phyloP scores from a whole-genome alignment of 2,329 filamentous ascomycete species.

The Pestalotiopsis sp. region DNA sequence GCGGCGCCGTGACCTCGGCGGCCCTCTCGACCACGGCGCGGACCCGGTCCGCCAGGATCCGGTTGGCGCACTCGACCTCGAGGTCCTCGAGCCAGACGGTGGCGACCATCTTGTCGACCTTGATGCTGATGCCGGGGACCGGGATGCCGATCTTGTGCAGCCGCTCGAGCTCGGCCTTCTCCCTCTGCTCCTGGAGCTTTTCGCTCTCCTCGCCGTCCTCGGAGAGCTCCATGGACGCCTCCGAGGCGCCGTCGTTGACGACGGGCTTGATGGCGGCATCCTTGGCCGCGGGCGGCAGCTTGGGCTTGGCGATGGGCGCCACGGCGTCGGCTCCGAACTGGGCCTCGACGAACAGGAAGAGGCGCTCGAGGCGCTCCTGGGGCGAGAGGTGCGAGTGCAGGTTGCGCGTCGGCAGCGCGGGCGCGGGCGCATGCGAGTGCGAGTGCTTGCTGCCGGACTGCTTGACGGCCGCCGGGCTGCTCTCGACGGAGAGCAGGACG shows the following conservation, averaged over 20 bases:
- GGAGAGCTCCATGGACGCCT: conserved; percentile 36
- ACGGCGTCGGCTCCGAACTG: conserved; percentile 89
- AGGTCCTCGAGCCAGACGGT: conserved; percentile 90
- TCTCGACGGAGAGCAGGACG: conserved; percentile 88
- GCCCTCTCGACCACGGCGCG: conserved; percentile 87
- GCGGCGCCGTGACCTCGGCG: conserved; percentile 79
- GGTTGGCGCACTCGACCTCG: conserved; percentile 82
- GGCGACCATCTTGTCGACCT: conserved; percentile 83
- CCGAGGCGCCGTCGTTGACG: conserved; percentile 32
- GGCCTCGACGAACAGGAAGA: conserved; percentile 95
- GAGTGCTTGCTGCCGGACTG: conserved; percentile 62
- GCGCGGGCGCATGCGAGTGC: conserved; percentile 42
- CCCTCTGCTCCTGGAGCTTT: conserved; percentile 51
- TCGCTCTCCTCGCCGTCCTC: conserved; percentile 41
- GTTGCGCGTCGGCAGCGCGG: conserved; percentile 54
- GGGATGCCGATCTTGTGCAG: conserved; percentile 84
- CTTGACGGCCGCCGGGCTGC: conserved; percentile 90
- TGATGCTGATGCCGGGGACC: conserved; percentile 84
- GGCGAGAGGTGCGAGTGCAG: conserved; percentile 72
- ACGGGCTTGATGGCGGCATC: conserved; percentile 26
- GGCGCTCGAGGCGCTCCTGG: conserved; percentile 75
- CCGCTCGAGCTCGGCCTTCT: conserved; percentile 69
- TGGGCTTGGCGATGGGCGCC: conserved; percentile 69
- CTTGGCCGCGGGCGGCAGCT: conserved; percentile 45
- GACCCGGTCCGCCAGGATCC: conserved; percentile 79